Percentiles rank a stretch among this genome's conserved stretches.
Evolutionary conservation across 2,329 filamentous ascomycete genomes (phyloP).

Genomic region (Ceratocystis eucalypticola): DNA sequence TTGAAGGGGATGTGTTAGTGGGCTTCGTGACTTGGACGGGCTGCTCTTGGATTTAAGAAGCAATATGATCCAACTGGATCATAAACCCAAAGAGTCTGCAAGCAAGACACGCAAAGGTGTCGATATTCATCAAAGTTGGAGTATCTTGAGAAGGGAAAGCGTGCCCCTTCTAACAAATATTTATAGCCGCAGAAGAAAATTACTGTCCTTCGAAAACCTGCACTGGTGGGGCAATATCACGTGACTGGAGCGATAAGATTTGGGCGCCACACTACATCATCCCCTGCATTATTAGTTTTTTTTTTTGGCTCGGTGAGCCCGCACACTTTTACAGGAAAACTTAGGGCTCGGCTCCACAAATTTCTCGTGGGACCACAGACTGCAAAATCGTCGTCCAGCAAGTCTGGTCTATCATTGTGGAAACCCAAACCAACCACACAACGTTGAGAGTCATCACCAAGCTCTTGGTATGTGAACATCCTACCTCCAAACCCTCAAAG

Average conservation of each 20-base stretch:
- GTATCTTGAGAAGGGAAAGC: background rate
- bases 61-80: background rate
- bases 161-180: background rate
- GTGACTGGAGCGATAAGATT: background rate
- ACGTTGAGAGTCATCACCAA: constrained; percentile 20
- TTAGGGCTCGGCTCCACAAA: constrained; percentile 19
- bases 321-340: constrained; percentile 17
- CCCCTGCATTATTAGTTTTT: background rate
- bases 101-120: background rate
- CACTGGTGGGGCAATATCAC: background rate
- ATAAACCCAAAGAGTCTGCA: background rate
- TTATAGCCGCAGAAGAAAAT: constrained; percentile 21
- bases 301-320: constrained; percentile 11
- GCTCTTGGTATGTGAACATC: constrained; percentile 20
- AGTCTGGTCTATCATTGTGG: constrained; percentile 20
- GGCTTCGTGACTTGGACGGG: background rate
- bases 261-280: background rate
- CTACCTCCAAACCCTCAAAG: constrained; percentile 16
- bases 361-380: constrained; percentile 16
- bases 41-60: background rate
- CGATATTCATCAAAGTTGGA: background rate
- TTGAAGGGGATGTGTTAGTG: no score
- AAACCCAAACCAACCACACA: constrained; percentile 20
- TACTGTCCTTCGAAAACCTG: constrained; percentile 24
- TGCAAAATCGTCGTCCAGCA: constrained; percentile 19